These are phyloP conservation scores for Amesomyces nigricolor DNA, from an alignment of 2,329 filamentous ascomycete species.

Conservation along the genomic window DNA sequence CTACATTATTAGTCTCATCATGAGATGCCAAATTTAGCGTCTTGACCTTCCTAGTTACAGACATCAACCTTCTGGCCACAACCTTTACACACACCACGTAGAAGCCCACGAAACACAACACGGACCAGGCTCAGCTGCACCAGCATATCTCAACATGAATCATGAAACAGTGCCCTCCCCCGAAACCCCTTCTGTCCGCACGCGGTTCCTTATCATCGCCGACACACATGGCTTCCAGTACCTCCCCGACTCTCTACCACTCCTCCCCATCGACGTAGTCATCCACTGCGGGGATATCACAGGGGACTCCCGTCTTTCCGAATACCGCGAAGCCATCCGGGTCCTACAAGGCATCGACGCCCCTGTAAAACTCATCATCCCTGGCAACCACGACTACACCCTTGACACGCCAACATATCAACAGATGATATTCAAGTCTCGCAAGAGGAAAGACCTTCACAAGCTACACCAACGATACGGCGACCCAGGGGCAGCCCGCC, in stretches of 20 bases:
- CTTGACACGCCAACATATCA: slow-evolving; percentile 33
- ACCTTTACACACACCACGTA: no score
- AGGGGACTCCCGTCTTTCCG: not conserved
- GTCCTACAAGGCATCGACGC: slow-evolving; percentile 12
- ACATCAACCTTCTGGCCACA: no score
- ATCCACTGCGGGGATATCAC: slow-evolving; percentile 6
- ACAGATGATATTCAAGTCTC: slow-evolving; percentile 13
- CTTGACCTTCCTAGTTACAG: no score
- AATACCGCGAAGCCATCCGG: slow-evolving; percentile 3
- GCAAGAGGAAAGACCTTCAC: not conserved
- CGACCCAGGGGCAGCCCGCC: slow-evolving; percentile 29
- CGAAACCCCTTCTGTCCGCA: not conserved
- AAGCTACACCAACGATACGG: not conserved
- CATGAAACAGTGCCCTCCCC: not conserved
- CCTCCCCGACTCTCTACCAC: not conserved
- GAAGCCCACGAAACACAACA: no score
- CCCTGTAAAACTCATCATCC: slow-evolving; percentile 45
- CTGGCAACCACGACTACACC: slow-evolving; percentile 49
- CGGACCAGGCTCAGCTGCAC: no score
- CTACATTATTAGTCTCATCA: no score
- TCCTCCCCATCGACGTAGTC: slow-evolving; percentile 4
- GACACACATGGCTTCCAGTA: slow-evolving; percentile 3
- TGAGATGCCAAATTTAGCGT: no score
- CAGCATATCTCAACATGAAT: no score
- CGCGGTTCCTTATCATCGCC: slow-evolving; percentile 4